Evolutionary conservation across 257 asterid species (phyloP), one percentile per base, ranked within the genome.

Genomic region (Vinca minor): DNA sequence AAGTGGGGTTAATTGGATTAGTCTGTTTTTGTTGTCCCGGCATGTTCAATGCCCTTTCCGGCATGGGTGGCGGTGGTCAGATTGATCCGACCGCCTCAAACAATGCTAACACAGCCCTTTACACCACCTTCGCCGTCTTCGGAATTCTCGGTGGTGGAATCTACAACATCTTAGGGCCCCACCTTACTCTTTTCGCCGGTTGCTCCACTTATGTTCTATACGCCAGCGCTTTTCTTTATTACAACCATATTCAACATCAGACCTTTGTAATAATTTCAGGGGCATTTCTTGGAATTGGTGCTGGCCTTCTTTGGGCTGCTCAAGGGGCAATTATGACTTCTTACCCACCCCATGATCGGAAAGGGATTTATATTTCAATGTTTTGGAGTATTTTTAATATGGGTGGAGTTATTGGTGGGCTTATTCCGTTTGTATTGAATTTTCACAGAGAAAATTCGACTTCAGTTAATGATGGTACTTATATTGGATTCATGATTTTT

Each of bases 11-110:
- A 12, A 93, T 93, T 64, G 98, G 97, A 18, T 49, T 89, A 0
- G 96, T 93, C 7, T 93, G 98, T 29, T 93, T 93, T 77, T 93
- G 95, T 75, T 93, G 98, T 73, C 98, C 97, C 0, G 97, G 98
- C 0, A 93, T 93, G 98, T 93, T 87, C 68, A 89, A 87, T 64
- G 98, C 98, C n/a, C 94, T 93, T 31, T 85, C 94, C 68, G 97
- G 98, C 39, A 87, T 93, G 98, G 98, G 96, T 20, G 97, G 87
- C 66, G 96, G 90, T 54, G 97, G 98, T 14, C 98, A 93, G 72
- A 85, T 89, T 2, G 83, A 93, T 62, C 82, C 84, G 70, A 79
- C 86, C 9, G 98, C 96, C 12, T 81, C 87, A 23, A 87, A 93
- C 86, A 89, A 93, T 77, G 97, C 98, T 26, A 91, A 85, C 89